These are phyloP conservation scores for Seiridium cupressi DNA, from an alignment of 2,329 filamentous ascomycete species.

Conservation along the genomic window DNA sequence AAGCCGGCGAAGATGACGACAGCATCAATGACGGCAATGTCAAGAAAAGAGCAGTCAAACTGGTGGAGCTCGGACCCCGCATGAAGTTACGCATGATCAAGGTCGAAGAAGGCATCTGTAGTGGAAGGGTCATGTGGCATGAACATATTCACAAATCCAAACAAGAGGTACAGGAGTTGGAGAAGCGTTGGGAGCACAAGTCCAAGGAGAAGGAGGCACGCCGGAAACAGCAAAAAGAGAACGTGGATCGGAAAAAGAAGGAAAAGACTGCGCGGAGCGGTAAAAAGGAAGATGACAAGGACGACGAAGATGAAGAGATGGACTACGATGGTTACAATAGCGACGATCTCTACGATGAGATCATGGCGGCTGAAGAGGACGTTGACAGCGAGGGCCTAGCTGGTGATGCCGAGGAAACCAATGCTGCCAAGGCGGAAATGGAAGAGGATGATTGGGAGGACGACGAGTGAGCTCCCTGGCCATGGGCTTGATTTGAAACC, in stretches of 20 bases:
- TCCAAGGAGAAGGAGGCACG: slow-evolving; percentile 79
- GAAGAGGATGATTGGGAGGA: slow-evolving; percentile 41
- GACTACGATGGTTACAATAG: slow-evolving; percentile 40
- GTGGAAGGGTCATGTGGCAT: slow-evolving; percentile 95
- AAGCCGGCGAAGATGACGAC: slow-evolving; percentile 42
- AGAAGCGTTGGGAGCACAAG: slow-evolving; percentile 78
- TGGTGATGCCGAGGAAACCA: slow-evolving; percentile 49
- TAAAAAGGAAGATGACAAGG: slow-evolving; percentile 33
- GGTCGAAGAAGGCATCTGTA: slow-evolving; percentile 90
- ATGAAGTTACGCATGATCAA: slow-evolving; percentile 89
- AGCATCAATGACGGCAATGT: slow-evolving; percentile 50
- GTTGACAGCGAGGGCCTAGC: slow-evolving; percentile 51
- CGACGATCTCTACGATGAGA: slow-evolving; percentile 27
- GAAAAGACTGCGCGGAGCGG: slow-evolving; percentile 42
- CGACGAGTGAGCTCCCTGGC: neutral
- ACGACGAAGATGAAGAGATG: slow-evolving; percentile 34
- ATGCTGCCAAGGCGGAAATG: slow-evolving; percentile 49
- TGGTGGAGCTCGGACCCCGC: slow-evolving; percentile 88
- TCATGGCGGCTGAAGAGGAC: slow-evolving; percentile 47
- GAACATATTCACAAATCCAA: slow-evolving; percentile 86
- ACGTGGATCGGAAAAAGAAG: slow-evolving; percentile 82
- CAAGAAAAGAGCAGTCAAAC: slow-evolving; percentile 84
- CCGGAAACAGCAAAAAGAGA: slow-evolving; percentile 80
- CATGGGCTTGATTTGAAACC: neutral
- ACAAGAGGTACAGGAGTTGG: slow-evolving; percentile 73